Conservation (phyloP, 2,329 filamentous ascomycete species). For the Arachnomyces sp. region DNA sequence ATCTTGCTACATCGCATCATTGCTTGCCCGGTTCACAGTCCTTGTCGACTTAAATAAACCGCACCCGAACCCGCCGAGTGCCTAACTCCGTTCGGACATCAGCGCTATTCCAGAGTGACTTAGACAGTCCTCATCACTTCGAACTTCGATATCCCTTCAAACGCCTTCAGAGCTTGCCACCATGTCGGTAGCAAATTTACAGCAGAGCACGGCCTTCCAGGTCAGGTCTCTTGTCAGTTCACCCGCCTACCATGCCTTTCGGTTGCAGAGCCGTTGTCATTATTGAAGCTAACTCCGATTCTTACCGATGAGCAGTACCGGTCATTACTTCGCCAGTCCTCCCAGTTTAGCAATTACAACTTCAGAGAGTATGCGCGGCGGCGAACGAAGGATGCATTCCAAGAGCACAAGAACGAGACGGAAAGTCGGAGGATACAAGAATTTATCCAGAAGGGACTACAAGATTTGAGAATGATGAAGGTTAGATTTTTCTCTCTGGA, state of each 20-base stretch:
- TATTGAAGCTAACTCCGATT: background rate
- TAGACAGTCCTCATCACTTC: background rate
- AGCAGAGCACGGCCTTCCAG: conserved; percentile 39
- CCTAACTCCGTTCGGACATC: background rate
- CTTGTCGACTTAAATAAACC: background rate
- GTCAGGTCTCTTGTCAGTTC: conserved; percentile 39
- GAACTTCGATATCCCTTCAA: conserved; percentile 1
- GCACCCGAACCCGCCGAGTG: background rate
- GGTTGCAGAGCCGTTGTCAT: background rate
- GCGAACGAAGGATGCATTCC: conserved; percentile 83
- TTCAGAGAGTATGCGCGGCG: conserved; percentile 95
- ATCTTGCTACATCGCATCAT: background rate
- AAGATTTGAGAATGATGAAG: conserved; percentile 85
- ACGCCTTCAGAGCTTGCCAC: conserved; percentile 9
- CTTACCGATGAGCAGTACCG: conserved; percentile 59
- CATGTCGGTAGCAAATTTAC: conserved; percentile 39
- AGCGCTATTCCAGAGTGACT: background rate
- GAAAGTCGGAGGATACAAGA: conserved; percentile 77
- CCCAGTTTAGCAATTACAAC: conserved; percentile 89
- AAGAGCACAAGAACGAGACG: conserved; percentile 64
- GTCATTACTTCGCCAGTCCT: conserved; percentile 76
- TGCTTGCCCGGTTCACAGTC: background rate
- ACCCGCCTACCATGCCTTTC: conserved; percentile 1
- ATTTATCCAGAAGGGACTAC: conserved; percentile 77
- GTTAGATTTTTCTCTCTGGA: conserved; percentile 45